Evolutionary conservation across 208 protist genomes (phyloP).

Genomic region (Leishmania turanica): DNA sequence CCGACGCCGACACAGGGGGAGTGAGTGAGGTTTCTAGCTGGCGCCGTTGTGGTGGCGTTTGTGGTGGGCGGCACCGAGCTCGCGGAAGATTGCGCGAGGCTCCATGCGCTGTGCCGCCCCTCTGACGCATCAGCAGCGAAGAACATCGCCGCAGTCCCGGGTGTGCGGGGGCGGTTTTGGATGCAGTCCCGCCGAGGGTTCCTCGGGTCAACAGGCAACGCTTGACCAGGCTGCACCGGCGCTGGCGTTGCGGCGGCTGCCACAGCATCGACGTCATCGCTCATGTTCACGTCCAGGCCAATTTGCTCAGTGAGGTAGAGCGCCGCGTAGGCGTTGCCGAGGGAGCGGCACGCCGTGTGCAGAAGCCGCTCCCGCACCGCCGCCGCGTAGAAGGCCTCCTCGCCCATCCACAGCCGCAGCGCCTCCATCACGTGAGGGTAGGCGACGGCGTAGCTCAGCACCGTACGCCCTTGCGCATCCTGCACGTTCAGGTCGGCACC

Average conservation of each 20-base stretch:
- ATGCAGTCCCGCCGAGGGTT: neutral
- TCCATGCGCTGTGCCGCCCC: neutral
- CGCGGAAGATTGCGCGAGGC: neutral
- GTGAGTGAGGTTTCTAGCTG: too few species aligned
- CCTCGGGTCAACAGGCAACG: neutral
- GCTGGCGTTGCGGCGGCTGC: neutral
- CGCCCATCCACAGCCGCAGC: conserved; percentile 49
- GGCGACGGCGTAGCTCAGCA: conserved; percentile 58
- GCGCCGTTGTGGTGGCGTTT: neutral
- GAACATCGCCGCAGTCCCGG: neutral
- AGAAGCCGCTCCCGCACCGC: conserved; percentile 46
- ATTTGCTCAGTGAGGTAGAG: conserved; percentile 78
- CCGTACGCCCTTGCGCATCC: conserved; percentile 45
- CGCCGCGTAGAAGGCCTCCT: conserved; percentile 26
- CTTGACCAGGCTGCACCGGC: neutral
- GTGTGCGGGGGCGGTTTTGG: neutral
- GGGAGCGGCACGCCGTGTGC: conserved; percentile 50
- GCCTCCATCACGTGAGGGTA: conserved; percentile 59
- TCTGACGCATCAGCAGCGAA: neutral
- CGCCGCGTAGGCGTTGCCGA: conserved; percentile 40
- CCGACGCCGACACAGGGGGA: neutral
- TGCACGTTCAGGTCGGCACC: conserved; percentile 47
- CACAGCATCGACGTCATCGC: neutral
- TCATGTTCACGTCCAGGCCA: conserved; percentile 53
- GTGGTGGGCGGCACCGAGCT: neutral